Evolutionary conservation across 164 flowering plant genomes (phyloP).

Genomic region (Magnolia officinalis): DNA sequence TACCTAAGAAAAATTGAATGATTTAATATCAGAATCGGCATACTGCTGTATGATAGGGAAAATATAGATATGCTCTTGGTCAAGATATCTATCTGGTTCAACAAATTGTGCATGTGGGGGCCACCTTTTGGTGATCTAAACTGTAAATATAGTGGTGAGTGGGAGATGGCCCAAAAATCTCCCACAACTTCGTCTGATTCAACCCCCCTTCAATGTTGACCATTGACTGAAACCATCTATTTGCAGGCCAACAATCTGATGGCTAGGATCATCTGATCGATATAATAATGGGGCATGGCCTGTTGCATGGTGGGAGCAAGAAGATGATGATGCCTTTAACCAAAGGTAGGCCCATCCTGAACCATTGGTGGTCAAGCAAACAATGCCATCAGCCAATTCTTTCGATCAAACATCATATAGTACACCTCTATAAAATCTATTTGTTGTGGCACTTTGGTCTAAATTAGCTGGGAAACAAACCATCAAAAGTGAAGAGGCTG

Average conservation of each 20-base stretch:
- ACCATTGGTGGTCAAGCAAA: background rate
- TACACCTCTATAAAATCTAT: background rate
- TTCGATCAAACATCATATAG: background rate
- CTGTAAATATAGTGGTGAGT: background rate
- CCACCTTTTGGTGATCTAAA: background rate
- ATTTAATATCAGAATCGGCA: slow-evolving; percentile 1
- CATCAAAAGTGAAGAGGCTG: background rate
- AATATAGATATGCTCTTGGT: too few species aligned
- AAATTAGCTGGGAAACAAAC: background rate
- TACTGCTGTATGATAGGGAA: background rate
- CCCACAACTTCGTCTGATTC: background rate
- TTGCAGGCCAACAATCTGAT: background rate
- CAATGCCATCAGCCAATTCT: background rate
- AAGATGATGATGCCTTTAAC: background rate
- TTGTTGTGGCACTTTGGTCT: background rate
- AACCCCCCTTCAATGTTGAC: background rate
- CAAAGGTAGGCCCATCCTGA: background rate
- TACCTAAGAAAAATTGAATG: slow-evolving; percentile 40
- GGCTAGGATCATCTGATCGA: background rate
- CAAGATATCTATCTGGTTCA: background rate
- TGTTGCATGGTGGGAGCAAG: background rate
- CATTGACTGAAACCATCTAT: background rate
- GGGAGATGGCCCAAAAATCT: background rate
- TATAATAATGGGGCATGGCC: background rate
- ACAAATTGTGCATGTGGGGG: background rate